phyloP scores from a whole-genome alignment of 495 filamentous ascomycete species.

The Neurospora terricola region DNA sequence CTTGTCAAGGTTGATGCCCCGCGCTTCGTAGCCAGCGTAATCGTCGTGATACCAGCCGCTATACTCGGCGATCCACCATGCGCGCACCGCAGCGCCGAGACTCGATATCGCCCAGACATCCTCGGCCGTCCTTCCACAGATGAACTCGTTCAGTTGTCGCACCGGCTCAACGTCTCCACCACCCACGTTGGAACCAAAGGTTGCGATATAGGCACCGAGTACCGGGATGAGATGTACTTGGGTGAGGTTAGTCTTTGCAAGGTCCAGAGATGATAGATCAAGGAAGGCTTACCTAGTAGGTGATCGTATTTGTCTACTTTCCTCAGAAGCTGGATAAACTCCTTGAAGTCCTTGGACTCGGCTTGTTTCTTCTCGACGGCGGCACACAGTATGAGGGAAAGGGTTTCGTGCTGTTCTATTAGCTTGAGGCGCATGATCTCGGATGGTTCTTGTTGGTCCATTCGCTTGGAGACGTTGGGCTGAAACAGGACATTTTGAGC shows the following conservation, averaged over 20 bases:
- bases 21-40: slow-evolving; percentile 45
- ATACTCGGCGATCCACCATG: slow-evolving; percentile 87
- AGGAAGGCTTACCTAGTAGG: slow-evolving; percentile 24
- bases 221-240: slow-evolving; percentile 73
- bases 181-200: slow-evolving; percentile 65
- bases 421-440: slow-evolving; percentile 64
- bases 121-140: slow-evolving; percentile 53
- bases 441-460: slow-evolving; percentile 63
- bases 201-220: slow-evolving; percentile 58
- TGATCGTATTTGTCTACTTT: slow-evolving; percentile 64
- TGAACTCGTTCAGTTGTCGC: slow-evolving; percentile 53
- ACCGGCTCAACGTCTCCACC: slow-evolving; percentile 48
- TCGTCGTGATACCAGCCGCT: slow-evolving; percentile 79
- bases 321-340: slow-evolving; percentile 54
- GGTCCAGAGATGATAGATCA: neutral
- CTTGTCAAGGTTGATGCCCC: slow-evolving; percentile 41
- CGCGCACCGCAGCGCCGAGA: slow-evolving; percentile 64
- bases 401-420: slow-evolving; percentile 74
- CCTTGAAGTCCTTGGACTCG: slow-evolving; percentile 57
- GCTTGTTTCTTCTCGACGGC: slow-evolving; percentile 67
- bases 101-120: slow-evolving; percentile 57
- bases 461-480: slow-evolving; percentile 40
- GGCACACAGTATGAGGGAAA: slow-evolving; percentile 66
- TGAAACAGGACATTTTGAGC: slow-evolving; percentile 60
- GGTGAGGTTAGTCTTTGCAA: neutral